Base-by-base conservation (phyloP, 1,284 basidiomycete species). In the Volvariella surrecta region DNA sequence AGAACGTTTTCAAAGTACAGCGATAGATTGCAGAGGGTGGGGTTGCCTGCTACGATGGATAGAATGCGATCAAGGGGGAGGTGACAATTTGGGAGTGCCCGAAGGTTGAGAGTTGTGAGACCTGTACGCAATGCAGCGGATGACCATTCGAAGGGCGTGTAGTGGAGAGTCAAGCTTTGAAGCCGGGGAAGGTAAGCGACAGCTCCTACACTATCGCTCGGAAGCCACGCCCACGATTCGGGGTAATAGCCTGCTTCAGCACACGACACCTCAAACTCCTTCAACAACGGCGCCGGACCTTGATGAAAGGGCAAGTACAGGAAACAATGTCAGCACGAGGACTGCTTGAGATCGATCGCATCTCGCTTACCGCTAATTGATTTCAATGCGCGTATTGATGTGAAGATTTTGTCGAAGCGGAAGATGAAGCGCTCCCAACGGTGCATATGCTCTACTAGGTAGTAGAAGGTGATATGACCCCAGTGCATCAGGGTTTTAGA, bases 401-500 rank as follows among this genome's bases (percentile, higher is more conserved):
- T 61, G 59, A 87, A 86, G 24, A 79, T 77, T 55, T 75, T 79
- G 52, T 86, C 82, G 51, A 84, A 87, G 39, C 79, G 65, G 54
- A 87, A 87, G 7, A 87, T 71, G 52, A 88, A 88, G 17, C 84
- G 69, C 54, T 82, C 71, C 84, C 84, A 88, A 21, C 85, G 74
- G 48, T 77, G 76, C 74, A 87, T 87, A 54, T 86, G 80, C 50
- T 82, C 74, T 1, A 80, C 75, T 17, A 88, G 62, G 55, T 88
- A 88, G 57, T 71, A 86, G 42, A 87, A 74, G 1, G 77, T 79
- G 34, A 88, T 81, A 51, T 85, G 77, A 0, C 82, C 85, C 84
- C 84, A 88, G 47, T 82, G 77, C 46, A 73, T 68, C 47, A 72
- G 77, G 15, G 67, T 57, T 24, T 59, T 54, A 3, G 59, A 53